Evolutionary conservation across 2,329 filamentous ascomycete species (phyloP).

Genomic region (Paracamarosporium sp.): DNA sequence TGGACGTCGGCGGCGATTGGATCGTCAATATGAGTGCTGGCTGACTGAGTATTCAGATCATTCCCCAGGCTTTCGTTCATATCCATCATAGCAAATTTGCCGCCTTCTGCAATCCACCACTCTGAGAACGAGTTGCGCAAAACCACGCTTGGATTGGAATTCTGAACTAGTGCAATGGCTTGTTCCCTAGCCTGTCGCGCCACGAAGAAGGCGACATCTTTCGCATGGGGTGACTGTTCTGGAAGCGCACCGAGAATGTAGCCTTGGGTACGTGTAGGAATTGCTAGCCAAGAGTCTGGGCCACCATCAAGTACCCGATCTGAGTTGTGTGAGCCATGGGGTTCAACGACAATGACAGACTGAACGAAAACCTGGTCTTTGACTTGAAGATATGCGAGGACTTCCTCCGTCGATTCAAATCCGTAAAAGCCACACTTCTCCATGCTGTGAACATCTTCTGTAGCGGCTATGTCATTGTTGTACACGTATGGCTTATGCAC

Average conservation of each 20-base stretch:
- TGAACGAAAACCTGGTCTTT: background rate
- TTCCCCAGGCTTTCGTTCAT: background rate
- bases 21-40: too few species aligned
- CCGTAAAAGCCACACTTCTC: background rate
- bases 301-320: background rate
- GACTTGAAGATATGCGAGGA: background rate
- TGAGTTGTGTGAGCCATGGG: too few species aligned
- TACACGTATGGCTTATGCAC: too few species aligned
- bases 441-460: too few species aligned
- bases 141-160: too few species aligned
- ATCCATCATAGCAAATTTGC: background rate
- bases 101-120: background rate
- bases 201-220: background rate
- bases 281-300: background rate
- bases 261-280: background rate
- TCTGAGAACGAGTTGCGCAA: background rate
- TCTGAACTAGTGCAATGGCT: too few species aligned
- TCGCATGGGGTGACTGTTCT: background rate
- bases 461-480: too few species aligned
- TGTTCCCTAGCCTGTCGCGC: background rate
- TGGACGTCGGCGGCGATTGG: background rate
- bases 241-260: background rate
- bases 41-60: too few species aligned
- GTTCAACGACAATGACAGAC: background rate
- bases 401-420: background rate